phyloP scores from a whole-genome alignment of 1,284 basidiomycete species.

The Tilletia walkeri region DNA sequence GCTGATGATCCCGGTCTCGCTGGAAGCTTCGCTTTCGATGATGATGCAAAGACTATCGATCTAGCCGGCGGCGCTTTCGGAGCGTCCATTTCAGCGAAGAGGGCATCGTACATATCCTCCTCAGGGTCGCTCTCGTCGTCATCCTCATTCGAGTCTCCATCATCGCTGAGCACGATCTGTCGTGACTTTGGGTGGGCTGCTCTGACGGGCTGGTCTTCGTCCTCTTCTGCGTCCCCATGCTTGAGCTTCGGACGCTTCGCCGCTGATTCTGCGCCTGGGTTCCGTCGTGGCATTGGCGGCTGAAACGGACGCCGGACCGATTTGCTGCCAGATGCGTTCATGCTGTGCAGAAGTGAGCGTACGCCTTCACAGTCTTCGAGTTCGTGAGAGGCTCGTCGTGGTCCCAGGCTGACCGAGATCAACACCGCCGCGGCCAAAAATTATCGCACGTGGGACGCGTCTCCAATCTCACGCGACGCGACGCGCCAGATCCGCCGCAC shows the following conservation, averaged over 20 bases:
- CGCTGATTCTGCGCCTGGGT: not conserved
- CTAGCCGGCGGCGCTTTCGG: not conserved
- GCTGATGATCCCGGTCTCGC: not conserved
- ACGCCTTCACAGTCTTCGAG: too few relatives aligned
- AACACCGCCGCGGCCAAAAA: not conserved
- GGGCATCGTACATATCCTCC: not conserved
- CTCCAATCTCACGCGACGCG: not conserved
- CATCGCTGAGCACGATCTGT: not conserved
- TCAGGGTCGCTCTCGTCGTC: conserved; percentile 11
- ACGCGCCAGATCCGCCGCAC: not conserved
- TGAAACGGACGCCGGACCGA: not conserved
- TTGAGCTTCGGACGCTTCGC: conserved; percentile 1
- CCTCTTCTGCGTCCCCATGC: not conserved
- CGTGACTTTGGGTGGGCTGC: not conserved
- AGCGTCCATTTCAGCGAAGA: conserved; percentile 11
- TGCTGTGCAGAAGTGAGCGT: not conserved
- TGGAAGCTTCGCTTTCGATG: not conserved
- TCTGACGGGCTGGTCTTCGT: not conserved
- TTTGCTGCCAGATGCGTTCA: not conserved
- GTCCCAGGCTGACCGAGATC: not conserved
- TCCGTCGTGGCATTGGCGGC: not conserved
- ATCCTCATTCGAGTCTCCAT: not conserved
- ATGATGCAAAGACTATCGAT: not conserved
- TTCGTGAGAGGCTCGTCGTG: too few relatives aligned
- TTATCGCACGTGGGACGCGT: too few relatives aligned